Conservation (phyloP, 208 protist genomes). For the Trypanosoma scelopori region DNA sequence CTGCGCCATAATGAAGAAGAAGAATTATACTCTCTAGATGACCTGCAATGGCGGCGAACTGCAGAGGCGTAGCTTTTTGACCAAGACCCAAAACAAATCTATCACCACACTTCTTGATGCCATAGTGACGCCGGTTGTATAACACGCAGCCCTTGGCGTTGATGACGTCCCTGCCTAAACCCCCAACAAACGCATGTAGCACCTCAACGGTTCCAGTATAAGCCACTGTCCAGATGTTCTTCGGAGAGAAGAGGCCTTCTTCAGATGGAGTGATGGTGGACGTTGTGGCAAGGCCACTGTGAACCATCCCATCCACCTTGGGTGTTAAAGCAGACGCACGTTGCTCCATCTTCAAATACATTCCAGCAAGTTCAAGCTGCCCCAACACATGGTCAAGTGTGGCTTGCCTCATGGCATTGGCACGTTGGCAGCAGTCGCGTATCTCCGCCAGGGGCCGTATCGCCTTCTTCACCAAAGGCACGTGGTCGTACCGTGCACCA, state of each 20-base stretch:
- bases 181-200: constrained; percentile 45
- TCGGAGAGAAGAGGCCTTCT: constrained; percentile 18
- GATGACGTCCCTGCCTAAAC: constrained; percentile 24
- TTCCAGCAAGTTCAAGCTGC: constrained; percentile 73
- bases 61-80: constrained; percentile 68
- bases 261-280: not conserved
- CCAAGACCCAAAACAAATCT: constrained; percentile 67
- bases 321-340: not conserved
- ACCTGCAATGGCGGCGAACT: constrained; percentile 76
- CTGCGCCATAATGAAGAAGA: constrained; percentile 58
- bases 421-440: constrained; percentile 17
- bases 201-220: constrained; percentile 56
- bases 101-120: constrained; percentile 51
- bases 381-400: constrained; percentile 59
- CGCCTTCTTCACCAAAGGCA: constrained; percentile 11
- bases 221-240: constrained; percentile 73
- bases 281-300: not conserved
- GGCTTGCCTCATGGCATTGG: constrained; percentile 22
- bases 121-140: constrained; percentile 63
- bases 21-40: constrained; percentile 79
- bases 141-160: constrained; percentile 57
- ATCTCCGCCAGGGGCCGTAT: not conserved
- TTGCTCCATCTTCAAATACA: constrained; percentile 55
- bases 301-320: not conserved
- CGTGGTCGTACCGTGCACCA: constrained; percentile 67